These are phyloP conservation scores for Lachnellula subtilissima DNA, from an alignment of 2,329 filamentous ascomycete species.

Conservation along the genomic window DNA sequence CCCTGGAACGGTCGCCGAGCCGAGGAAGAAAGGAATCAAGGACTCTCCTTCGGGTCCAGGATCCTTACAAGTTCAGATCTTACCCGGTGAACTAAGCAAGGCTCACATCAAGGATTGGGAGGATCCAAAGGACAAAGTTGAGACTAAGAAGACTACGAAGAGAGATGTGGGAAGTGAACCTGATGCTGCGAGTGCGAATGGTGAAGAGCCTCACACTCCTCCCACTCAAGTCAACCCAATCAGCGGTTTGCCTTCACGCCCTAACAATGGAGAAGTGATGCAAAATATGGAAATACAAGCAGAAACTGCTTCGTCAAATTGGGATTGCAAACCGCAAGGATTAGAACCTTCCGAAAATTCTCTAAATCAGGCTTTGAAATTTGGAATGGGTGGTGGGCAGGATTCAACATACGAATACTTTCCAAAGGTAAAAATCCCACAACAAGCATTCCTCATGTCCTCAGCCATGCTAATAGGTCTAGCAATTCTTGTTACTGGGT, in stretches of 20 bases:
- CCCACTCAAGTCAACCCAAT: background rate
- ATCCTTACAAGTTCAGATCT: slow-evolving; percentile 28
- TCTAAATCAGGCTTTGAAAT: slow-evolving; percentile 33
- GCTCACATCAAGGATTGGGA: slow-evolving; percentile 24
- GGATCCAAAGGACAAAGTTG: slow-evolving; percentile 4
- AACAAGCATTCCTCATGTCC: background rate
- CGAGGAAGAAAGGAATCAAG: slow-evolving; percentile 16
- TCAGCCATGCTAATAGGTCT: slow-evolving; percentile 17
- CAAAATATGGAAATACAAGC: slow-evolving; percentile 12
- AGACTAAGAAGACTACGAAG: slow-evolving; percentile 14
- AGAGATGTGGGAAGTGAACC: slow-evolving; percentile 5
- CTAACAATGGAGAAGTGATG: slow-evolving; percentile 15
- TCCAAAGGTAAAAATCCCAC: slow-evolving; percentile 46
- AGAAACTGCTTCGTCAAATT: slow-evolving; percentile 14
- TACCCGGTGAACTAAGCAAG: slow-evolving; percentile 23
- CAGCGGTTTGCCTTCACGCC: background rate
- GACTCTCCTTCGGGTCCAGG: slow-evolving; percentile 3
- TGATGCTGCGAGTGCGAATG: background rate
- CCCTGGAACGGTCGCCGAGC: slow-evolving; percentile 16
- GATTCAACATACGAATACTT: slow-evolving; percentile 72
- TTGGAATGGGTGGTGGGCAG: slow-evolving; percentile 57
- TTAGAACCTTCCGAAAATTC: slow-evolving; percentile 46
- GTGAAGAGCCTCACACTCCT: background rate
- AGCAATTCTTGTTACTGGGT: slow-evolving; percentile 70
- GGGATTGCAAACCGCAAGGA: slow-evolving; percentile 55